Percentiles rank a stretch among this genome's conserved stretches.
These are phyloP conservation scores for Yamagishiella unicocca DNA, from an alignment of 139 green algal species.

Conservation along the genomic window DNA sequence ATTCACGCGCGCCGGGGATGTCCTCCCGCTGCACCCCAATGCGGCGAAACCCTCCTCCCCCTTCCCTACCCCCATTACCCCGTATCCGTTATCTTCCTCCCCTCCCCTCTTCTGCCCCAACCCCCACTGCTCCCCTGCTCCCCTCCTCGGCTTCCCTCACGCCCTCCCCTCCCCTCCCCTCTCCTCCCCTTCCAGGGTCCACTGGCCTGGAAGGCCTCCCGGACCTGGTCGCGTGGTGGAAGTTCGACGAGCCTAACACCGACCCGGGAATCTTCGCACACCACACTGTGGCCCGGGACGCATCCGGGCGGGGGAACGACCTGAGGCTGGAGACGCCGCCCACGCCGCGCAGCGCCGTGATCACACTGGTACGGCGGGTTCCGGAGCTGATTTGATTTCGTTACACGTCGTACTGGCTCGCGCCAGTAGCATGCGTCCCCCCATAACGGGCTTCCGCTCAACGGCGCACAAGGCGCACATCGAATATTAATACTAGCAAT, in stretches of 20 bases:
- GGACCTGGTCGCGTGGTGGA: conserved; percentile 88
- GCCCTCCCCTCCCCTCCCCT: background rate
- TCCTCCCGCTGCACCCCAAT: too few relatives aligned
- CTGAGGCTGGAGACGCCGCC: conserved; percentile 75
- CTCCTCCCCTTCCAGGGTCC: background rate
- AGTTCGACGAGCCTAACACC: conserved; percentile 83
- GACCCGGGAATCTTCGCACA: conserved; percentile 41
- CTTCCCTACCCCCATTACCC: background rate
- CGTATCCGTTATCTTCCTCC: background rate
- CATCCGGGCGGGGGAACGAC: conserved; percentile 79
- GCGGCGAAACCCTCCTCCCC: too few relatives aligned
- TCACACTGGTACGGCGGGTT: conserved; percentile 19
- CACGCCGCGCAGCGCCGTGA: conserved; percentile 18
- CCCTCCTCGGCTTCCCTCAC: background rate
- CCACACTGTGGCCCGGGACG: conserved; percentile 72
- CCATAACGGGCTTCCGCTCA: too few relatives aligned
- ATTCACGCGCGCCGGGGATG: too few relatives aligned
- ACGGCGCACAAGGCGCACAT: too few relatives aligned
- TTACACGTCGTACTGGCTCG: too few relatives aligned
- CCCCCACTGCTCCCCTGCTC: background rate
- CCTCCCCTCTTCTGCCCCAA: background rate
- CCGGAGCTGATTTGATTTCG: too few relatives aligned
- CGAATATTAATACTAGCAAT: too few relatives aligned
- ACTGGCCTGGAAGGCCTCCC: conserved; percentile 66
- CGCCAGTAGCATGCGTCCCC: too few relatives aligned